A percentile compares a stretch with the other conserved stretches of the same genome.
Evolutionary conservation across 2,329 filamentous ascomycete genomes (phyloP).

Genomic region (Triangularia verruculosa): DNA sequence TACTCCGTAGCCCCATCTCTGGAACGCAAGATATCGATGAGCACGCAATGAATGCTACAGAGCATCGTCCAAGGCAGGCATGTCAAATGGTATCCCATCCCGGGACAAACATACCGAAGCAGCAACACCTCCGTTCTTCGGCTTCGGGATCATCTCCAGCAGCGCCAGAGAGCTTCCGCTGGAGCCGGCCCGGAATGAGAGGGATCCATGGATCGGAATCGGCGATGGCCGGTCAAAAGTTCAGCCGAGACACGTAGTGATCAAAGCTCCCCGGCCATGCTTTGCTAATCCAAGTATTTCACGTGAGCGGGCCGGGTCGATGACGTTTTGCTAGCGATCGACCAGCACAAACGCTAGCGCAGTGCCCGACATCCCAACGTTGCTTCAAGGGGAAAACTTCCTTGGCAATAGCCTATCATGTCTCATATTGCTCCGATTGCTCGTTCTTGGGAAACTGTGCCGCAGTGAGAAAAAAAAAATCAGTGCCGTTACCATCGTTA

Average conservation of each 20-base stretch:
- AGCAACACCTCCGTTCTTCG: background rate
- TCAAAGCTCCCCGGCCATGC: background rate
- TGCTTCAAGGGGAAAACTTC: background rate
- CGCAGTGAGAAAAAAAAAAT: background rate
- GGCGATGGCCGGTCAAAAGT: background rate
- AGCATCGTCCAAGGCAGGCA: background rate
- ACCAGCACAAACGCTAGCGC: constrained; percentile 1
- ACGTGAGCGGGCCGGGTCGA: constrained; percentile 5
- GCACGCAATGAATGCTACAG: too few relatives aligned
- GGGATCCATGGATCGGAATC: too few relatives aligned
- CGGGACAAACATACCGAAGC: background rate
- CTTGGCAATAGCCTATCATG: background rate
- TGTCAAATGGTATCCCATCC: background rate
- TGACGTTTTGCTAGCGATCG: constrained; percentile 14
- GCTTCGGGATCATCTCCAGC: background rate
- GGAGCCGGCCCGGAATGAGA: background rate
- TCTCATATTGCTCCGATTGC: background rate
- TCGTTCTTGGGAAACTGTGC: constrained; percentile 4
- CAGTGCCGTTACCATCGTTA: background rate
- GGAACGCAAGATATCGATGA: background rate
- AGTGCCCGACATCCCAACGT: constrained; percentile 11
- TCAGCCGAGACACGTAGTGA: constrained; percentile 1
- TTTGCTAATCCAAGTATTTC: background rate
- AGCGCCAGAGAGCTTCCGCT: background rate
- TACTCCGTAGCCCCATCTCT: background rate